Percentiles rank a stretch among this genome's conserved stretches.
These are phyloP conservation scores for Amanita rimosa DNA, from an alignment of 768 basidiomycete species.

Conservation along the genomic window DNA sequence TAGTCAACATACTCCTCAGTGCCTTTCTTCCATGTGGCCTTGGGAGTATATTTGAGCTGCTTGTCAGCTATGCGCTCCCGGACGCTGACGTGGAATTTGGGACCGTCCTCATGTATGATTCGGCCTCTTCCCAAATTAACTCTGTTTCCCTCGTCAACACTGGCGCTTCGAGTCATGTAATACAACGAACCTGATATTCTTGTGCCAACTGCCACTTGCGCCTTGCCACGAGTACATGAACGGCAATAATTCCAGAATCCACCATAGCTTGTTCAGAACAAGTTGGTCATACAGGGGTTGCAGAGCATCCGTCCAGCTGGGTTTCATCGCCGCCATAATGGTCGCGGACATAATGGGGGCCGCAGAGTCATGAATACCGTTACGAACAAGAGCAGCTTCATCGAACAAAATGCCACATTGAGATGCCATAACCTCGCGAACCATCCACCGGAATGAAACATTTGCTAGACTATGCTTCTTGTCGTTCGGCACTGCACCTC, in stretches of 20 bases:
- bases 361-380: slow-evolving; percentile 21
- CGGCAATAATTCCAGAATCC: slow-evolving; percentile 64
- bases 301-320: slow-evolving; percentile 28
- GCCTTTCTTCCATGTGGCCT: slow-evolving; percentile 36
- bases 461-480: slow-evolving; percentile 36
- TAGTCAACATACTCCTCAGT: slow-evolving; percentile 35
- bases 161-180: not conserved
- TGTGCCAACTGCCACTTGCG: slow-evolving; percentile 39
- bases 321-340: slow-evolving; percentile 9
- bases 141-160: slow-evolving; percentile 16
- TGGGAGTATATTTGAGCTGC: slow-evolving; percentile 43
- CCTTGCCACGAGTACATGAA: slow-evolving; percentile 47
- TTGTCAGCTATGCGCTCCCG: slow-evolving; percentile 40
- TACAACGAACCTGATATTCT: slow-evolving; percentile 36
- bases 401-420: slow-evolving; percentile 55
- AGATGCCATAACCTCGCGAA: slow-evolving; percentile 48
- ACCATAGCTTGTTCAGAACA: slow-evolving; percentile 37
- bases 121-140: slow-evolving; percentile 50
- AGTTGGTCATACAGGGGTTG: slow-evolving; percentile 46
- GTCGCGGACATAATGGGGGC: slow-evolving; percentile 7
- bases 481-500: slow-evolving; percentile 40
- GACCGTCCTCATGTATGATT: slow-evolving; percentile 28
- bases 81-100: slow-evolving; percentile 57
- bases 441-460: slow-evolving; percentile 71
- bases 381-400: slow-evolving; percentile 28